Base-by-base conservation (phyloP, 1,284 basidiomycete species). In the Austroboletus novae-zelandiae region DNA sequence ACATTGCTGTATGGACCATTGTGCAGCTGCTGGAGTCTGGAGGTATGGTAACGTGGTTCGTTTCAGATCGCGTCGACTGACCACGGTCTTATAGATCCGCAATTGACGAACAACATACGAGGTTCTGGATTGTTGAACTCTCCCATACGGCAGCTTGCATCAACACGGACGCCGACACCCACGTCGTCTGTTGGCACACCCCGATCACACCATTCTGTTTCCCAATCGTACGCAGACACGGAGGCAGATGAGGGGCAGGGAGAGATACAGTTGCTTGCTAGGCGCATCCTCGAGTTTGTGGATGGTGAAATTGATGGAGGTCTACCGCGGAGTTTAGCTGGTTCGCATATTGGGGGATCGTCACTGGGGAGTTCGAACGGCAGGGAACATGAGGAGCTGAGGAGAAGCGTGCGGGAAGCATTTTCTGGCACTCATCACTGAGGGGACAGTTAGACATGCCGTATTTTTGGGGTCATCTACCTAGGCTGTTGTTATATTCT, bases 1-100 rank as follows among this genome's bases (percentile, higher is more conserved):
- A 99, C 69, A 99, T 99, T 61, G 97, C 97, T 29, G 95, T 99
- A 39, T 98, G 94, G 94, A 98, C 96, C 1, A 95, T 98, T 56
- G 95, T 98, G 11, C 96, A 99, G 67, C 74, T 99, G 27, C 79
- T 99, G 27, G 97, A 99, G 70, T 94, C 93, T 27, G 91, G 92
- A 57, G 91, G 90, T 87, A 66, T 54, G 77, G 9, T 4, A 10
- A 32, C n/a, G 35, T 36, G 11, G 9, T 25, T 41, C 9, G 14
- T 43, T 30, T 45, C 14, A 31, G 50, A 31, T 51, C 31, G 48
- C 2, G n/a, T 30, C 31, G n/a, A 51, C 34, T 25, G 31, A 54
- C 5, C 9, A n/a, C 34, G 18, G n/a, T 34, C 10, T 37, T 13
- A n/a, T 41, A 87, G 94, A 97, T 69, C 84, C 89, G n/a, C 86